Percentiles rank a stretch among this genome's conserved stretches.
Conservation (phyloP, 306 rosid genomes). For the Albizia julibrissin region DNA sequence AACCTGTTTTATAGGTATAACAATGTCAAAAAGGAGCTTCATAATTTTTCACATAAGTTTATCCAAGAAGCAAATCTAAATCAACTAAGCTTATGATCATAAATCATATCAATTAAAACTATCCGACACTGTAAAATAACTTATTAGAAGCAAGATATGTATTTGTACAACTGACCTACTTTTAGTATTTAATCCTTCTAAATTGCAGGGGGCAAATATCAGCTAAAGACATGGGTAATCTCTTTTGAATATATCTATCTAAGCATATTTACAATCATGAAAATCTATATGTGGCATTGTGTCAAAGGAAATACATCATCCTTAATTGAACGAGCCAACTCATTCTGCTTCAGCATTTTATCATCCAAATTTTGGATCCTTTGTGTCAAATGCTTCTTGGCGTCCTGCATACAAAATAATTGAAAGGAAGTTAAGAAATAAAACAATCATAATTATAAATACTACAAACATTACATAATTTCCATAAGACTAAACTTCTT, state of each 20-base stretch:
- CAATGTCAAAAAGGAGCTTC: conserved; percentile 24
- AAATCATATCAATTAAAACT: conserved; percentile 15
- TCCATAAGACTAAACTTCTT: background rate
- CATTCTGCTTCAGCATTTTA: conserved; percentile 81
- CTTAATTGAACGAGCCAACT: conserved; percentile 63
- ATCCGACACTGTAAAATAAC: conserved; percentile 26
- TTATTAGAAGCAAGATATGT: conserved; percentile 1
- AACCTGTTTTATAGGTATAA: conserved; percentile 61
- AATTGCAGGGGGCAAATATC: background rate
- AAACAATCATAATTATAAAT: conserved; percentile 4
- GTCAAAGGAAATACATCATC: conserved; percentile 61
- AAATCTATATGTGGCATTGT: background rate
- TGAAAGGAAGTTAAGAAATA: conserved; percentile 6
- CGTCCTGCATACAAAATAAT: conserved; percentile 61
- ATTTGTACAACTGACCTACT: background rate
- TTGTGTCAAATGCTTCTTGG: conserved; percentile 95
- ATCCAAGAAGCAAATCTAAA: background rate
- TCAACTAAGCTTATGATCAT: background rate
- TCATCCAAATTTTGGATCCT: conserved; percentile 87
- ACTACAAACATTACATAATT: conserved; percentile 9
- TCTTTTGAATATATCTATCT: background rate
- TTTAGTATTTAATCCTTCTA: conserved; percentile 2
- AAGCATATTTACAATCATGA: conserved; percentile 22
- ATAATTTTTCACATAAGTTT: background rate
- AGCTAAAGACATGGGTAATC: conserved; percentile 21